These are phyloP conservation scores for Termitomyces sp. DNA, from an alignment of 768 basidiomycete genomes.

Conservation along the genomic window DNA sequence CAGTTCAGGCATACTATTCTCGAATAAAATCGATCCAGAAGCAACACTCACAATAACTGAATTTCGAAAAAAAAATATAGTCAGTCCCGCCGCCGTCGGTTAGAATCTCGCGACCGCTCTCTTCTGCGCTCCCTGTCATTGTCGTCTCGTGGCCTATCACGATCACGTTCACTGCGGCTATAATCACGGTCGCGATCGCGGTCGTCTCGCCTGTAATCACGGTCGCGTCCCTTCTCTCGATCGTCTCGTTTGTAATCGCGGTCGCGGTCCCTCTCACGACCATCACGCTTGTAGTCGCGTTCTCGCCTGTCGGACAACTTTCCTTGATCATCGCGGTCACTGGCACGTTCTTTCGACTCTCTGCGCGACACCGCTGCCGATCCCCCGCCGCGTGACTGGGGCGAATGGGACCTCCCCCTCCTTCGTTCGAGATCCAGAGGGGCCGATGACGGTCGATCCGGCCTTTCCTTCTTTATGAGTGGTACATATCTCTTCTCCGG, in stretches of 20 bases:
- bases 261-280: slow-evolving; percentile 6
- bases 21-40: neutral
- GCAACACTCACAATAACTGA: neutral
- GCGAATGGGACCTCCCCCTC: slow-evolving; percentile 34
- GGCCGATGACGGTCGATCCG: slow-evolving; percentile 22
- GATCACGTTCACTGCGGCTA: slow-evolving; percentile 10
- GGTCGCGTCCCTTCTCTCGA: slow-evolving; percentile 1
- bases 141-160: slow-evolving; percentile 24
- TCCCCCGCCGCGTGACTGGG: slow-evolving; percentile 23
- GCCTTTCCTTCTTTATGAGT: slow-evolving; percentile 65
- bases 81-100: slow-evolving; percentile 14
- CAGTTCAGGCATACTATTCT: neutral
- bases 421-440: slow-evolving; percentile 10
- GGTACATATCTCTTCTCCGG: slow-evolving; percentile 82
- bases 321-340: slow-evolving; percentile 25
- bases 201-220: slow-evolving; percentile 3
- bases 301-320: slow-evolving; percentile 15
- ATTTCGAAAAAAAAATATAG: neutral
- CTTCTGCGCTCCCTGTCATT: slow-evolving; percentile 26
- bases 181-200: slow-evolving; percentile 10
- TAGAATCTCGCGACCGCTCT: slow-evolving; percentile 24
- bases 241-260: slow-evolving; percentile 9
- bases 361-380: slow-evolving; percentile 43
- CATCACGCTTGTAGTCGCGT: slow-evolving; percentile 12
- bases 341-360: slow-evolving; percentile 39